Evolutionary conservation across 1,284 basidiomycete genomes (phyloP).

Genomic region (Trichosporon faecale): DNA sequence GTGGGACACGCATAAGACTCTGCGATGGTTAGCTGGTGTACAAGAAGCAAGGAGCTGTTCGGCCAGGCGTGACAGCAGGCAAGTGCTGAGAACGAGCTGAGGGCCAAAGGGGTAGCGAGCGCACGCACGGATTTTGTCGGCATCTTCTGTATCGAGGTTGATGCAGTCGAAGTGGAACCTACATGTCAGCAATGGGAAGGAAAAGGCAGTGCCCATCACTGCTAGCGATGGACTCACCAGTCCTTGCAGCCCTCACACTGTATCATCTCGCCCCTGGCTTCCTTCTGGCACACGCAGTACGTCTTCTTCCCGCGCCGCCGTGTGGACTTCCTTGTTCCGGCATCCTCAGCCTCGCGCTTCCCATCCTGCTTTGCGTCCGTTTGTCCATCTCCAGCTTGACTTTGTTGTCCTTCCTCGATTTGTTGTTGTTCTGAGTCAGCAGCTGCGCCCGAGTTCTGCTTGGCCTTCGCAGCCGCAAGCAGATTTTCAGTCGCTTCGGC

Average conservation of each 20-base stretch:
- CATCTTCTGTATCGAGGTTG: constrained; percentile 32
- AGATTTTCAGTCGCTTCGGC: constrained; percentile 33
- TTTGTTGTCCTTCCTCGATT: neutral
- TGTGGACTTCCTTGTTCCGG: neutral
- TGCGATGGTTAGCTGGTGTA: constrained; percentile 16
- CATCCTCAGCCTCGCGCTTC: neutral
- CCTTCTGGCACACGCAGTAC: constrained; percentile 41
- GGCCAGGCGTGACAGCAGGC: neutral
- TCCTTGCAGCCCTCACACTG: constrained; percentile 46
- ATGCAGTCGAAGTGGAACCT: constrained; percentile 49
- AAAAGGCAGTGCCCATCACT: neutral
- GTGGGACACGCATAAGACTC: constrained; percentile 39
- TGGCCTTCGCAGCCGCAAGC: constrained; percentile 14
- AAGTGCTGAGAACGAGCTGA: neutral
- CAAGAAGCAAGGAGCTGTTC: neutral
- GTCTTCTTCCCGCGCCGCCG: constrained; percentile 26
- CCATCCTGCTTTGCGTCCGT: neutral
- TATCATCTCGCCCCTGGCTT: constrained; percentile 44
- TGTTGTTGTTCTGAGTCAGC: neutral
- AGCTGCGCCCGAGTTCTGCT: neutral
- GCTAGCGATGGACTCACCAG: constrained; percentile 34
- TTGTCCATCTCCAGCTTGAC: neutral
- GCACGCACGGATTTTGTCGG: constrained; percentile 44
- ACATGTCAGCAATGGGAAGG: neutral
- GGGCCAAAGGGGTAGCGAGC: neutral